Evolutionary conservation across 495 filamentous ascomycete species (phyloP).

Genomic region (Hamigera avellanea): DNA sequence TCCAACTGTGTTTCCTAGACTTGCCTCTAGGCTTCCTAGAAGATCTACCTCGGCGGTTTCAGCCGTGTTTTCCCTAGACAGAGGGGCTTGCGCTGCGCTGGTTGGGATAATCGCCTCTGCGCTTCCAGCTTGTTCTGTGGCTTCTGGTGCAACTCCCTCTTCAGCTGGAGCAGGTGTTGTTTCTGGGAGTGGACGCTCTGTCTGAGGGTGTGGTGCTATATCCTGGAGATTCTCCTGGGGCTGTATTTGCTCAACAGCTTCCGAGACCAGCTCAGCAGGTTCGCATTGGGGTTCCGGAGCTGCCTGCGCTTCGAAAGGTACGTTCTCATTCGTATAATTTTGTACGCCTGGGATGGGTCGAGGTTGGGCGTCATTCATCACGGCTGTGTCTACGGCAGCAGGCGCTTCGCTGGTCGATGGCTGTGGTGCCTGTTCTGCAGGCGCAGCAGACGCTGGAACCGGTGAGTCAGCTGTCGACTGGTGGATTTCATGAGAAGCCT

Average conservation of each 20-base stretch:
- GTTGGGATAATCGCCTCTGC: background rate
- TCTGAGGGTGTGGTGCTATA: background rate
- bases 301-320: too few relatives aligned
- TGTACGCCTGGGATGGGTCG: too few relatives aligned
- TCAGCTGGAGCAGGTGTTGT: constrained; percentile 1
- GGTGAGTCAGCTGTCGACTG: background rate
- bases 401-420: background rate
- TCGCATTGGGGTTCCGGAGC: too few relatives aligned
- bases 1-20: constrained; percentile 3
- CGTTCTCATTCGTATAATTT: too few relatives aligned
- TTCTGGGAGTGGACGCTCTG: background rate
- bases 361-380: constrained; percentile 1
- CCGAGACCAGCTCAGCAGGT: too few relatives aligned
- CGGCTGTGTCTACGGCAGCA: background rate
- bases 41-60: constrained; percentile 8
- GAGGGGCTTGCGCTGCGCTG: constrained; percentile 2
- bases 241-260: too few relatives aligned
- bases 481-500: background rate
- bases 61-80: background rate
- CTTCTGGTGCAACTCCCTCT: constrained; percentile 1
- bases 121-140: background rate
- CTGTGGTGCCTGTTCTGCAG: background rate
- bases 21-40: constrained; percentile 13
- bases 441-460: too few relatives aligned
- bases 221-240: background rate